Conservation (phyloP, 2,329 filamentous ascomycete species). For the Trichoderma citrinoviride region DNA sequence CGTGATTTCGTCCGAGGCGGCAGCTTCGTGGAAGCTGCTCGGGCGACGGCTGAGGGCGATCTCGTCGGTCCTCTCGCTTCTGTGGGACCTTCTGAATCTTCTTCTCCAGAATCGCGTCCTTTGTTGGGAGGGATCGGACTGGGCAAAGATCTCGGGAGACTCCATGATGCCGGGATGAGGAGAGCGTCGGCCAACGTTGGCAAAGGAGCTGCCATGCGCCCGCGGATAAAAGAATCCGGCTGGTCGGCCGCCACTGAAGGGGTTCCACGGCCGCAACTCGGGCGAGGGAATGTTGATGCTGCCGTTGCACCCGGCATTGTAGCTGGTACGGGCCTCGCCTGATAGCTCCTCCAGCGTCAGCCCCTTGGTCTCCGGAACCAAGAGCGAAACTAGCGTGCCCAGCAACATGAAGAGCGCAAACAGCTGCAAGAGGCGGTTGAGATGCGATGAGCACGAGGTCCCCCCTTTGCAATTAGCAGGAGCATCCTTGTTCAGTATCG, state of each 20-base stretch:
- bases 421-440: constrained; percentile 72
- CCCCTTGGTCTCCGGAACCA: constrained; percentile 77
- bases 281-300: constrained; percentile 42
- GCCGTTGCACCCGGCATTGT: constrained; percentile 51
- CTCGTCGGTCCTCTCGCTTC: constrained; percentile 33
- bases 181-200: constrained; percentile 31
- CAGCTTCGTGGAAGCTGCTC: constrained; percentile 26
- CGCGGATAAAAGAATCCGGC: constrained; percentile 51
- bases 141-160: constrained; percentile 38
- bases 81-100: constrained; percentile 28
- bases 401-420: constrained; percentile 79
- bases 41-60: constrained; percentile 36
- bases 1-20: constrained; percentile 19
- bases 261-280: constrained; percentile 42
- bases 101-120: constrained; percentile 34
- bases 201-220: constrained; percentile 29
- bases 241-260: constrained; percentile 49
- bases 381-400: constrained; percentile 63
- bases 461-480: constrained; percentile 49
- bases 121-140: constrained; percentile 27
- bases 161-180: constrained; percentile 44
- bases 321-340: constrained; percentile 62
- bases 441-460: constrained; percentile 53
- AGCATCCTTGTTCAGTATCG: constrained; percentile 57
- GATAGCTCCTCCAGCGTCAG: constrained; percentile 69